Conservation (phyloP, 2,329 filamentous ascomycete genomes). For the Cercospora zeina region DNA sequence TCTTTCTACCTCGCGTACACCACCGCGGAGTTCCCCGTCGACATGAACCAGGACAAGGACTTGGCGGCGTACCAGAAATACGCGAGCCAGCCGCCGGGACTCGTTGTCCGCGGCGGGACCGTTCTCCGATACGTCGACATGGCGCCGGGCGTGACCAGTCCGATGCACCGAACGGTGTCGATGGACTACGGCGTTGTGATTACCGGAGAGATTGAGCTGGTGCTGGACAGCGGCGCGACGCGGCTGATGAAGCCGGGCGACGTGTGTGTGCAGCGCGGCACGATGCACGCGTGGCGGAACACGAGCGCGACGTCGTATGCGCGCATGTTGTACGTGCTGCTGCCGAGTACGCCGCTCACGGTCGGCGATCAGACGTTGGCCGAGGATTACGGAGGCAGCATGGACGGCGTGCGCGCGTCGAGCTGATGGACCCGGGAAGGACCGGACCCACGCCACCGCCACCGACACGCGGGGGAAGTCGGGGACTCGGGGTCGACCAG, state of each 20-base stretch:
- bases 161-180: constrained; percentile 40
- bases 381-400: constrained; percentile 36
- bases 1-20: constrained; percentile 54
- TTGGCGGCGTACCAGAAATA: constrained; percentile 49
- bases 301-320: constrained; percentile 35
- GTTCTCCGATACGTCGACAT: constrained; percentile 44
- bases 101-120: constrained; percentile 51
- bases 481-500: too few relatives aligned
- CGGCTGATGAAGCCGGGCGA: constrained; percentile 37
- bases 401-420: constrained; percentile 34
- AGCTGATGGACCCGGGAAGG: constrained; percentile 1
- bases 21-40: constrained; percentile 50
- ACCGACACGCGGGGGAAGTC: too few relatives aligned
- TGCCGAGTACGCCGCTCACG: constrained; percentile 34
- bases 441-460: too few relatives aligned
- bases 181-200: constrained; percentile 42
- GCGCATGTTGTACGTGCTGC: constrained; percentile 41
- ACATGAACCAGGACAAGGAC: constrained; percentile 51
- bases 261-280: constrained; percentile 39
- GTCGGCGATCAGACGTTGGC: constrained; percentile 30
- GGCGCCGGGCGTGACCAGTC: constrained; percentile 30
- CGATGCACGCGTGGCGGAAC: constrained; percentile 42
- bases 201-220: constrained; percentile 38
- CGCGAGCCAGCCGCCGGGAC: constrained; percentile 49
- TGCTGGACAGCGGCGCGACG: constrained; percentile 39